A percentile compares a stretch with the other conserved stretches of the same genome.
Evolutionary conservation across 352 stramenopile species (phyloP).

Genomic region (Blastocystis sp.): DNA sequence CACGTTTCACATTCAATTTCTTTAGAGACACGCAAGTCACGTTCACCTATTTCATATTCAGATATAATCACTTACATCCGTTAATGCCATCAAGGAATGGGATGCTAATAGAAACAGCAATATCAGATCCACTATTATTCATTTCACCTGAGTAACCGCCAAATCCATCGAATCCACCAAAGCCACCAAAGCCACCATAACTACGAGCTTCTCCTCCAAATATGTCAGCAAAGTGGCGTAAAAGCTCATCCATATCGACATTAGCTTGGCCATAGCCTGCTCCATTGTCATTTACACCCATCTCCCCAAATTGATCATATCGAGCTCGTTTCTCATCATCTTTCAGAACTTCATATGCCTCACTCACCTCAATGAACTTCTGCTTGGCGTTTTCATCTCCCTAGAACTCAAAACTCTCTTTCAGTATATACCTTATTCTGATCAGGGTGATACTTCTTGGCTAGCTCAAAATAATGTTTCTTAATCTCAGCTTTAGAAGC

Average conservation of each 20-base stretch:
- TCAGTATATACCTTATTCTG: conserved; percentile 77
- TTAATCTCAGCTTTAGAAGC: conserved; percentile 87
- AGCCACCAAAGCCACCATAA: conserved; percentile 24
- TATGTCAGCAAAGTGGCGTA: conserved; percentile 56
- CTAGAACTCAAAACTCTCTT: neutral
- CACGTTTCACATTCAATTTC: conserved; percentile 80
- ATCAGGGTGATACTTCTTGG: conserved; percentile 90
- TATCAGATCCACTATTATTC: conserved; percentile 33
- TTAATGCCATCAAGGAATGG: conserved; percentile 85
- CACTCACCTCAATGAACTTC: conserved; percentile 84
- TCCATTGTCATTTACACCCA: conserved; percentile 78
- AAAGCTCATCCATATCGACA: conserved; percentile 66
- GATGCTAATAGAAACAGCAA: conserved; percentile 73
- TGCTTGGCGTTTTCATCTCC: conserved; percentile 81
- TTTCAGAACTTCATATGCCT: conserved; percentile 83
- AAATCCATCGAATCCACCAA: conserved; percentile 21
- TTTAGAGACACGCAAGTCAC: conserved; percentile 78
- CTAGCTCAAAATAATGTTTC: conserved; percentile 88
- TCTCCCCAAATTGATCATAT: conserved; percentile 83
- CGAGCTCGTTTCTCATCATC: conserved; percentile 83
- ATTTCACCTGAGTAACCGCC: neutral
- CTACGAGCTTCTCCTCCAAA: conserved; percentile 32
- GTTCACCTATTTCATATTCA: conserved; percentile 67
- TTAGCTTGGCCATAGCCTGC: conserved; percentile 72
- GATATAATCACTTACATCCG: conserved; percentile 70